Evolutionary conservation across 805 yeast species (phyloP), one percentile per base, ranked within the genome.

Genomic region (Metschnikowia hibisci): DNA sequence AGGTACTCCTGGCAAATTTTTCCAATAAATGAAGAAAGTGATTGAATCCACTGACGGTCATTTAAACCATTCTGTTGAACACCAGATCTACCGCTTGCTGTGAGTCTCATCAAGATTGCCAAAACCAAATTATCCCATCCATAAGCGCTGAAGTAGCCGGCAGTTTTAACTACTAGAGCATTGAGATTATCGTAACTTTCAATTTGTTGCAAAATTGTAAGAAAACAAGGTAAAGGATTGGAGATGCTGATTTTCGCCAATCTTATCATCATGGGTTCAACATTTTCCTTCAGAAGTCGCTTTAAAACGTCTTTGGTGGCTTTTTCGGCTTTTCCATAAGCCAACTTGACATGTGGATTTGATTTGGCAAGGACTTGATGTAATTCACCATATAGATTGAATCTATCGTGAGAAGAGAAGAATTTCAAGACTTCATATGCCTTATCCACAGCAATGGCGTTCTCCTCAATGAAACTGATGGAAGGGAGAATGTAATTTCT

Each of bases 151-250:
- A 88, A 87, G 56, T 78, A 83, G 32, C 80, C 69, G 0, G 96
- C 88, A 6, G 93, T 78, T 36, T 83, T 83, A 8, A 87, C 89
- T 6, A 91, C 80, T 44, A 91, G 69, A 30, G 50, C 81, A 34
- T 83, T 84, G 49, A 91, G 76, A 57, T 91, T 91, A 57, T 85
- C 96, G 58, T 91, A 91, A 66, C 93, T 87, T 62, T 91, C 98
- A 50, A 91, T 80, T 57, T 88, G 96, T 35, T 80, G 79, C 9
- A 90, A 71, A 35, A 87, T 74, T 0, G 86, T 82, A 16, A 77
- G 65, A 34, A 90, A 77, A 11, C 89, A 79, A 2, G 95, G 84
- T 14, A 89, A 58, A 2, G 98, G 97, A 58, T 87, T 87, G 1
- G 84, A 65, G 46, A 79, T 81, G 15, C 89, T 76, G 10, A 87